phyloP scores from a whole-genome alignment of 75 land plant species.

The Adiantum capillusveneris region DNA sequence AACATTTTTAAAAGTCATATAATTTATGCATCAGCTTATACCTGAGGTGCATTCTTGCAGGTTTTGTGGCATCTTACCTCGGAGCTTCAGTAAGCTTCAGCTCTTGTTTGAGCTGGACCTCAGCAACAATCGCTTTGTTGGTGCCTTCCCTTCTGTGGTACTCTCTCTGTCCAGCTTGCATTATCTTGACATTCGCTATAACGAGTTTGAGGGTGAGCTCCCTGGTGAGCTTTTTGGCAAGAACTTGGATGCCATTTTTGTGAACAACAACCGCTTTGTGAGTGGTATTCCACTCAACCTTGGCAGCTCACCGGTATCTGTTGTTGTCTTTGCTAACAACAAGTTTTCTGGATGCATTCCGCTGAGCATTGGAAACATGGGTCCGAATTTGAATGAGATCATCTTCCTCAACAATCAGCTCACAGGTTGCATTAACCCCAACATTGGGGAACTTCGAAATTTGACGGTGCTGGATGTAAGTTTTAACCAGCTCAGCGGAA shows the following conservation, averaged over 20 bases:
- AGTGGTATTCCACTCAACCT: constrained; percentile 16
- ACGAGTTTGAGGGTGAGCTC: constrained; percentile 33
- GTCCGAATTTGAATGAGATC: constrained; percentile 5
- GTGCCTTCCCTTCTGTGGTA: constrained; percentile 33
- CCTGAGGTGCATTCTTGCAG: too few species aligned
- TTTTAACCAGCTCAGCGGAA: constrained; percentile 34
- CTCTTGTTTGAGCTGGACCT: constrained; percentile 49
- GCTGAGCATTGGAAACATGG: constrained; percentile 20
- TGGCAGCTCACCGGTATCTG: constrained; percentile 36
- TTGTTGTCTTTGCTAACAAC: constrained; percentile 38
- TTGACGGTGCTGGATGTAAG: constrained; percentile 39
- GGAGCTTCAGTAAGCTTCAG: constrained; percentile 17
- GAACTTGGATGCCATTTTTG: constrained; percentile 32
- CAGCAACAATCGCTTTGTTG: constrained; percentile 43
- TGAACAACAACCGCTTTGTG: constrained; percentile 41
- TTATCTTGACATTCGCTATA: constrained; percentile 48
- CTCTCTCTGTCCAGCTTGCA: constrained; percentile 26
- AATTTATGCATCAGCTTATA: too few species aligned
- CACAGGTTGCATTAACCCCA: constrained; percentile 22
- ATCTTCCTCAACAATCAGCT: constrained; percentile 22
- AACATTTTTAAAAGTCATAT: too few species aligned
- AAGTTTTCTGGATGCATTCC: constrained; percentile 32
- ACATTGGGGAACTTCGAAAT: constrained; percentile 23
- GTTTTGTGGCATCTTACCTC: constrained; percentile 38
- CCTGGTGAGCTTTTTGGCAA: constrained; percentile 28